phyloP scores from a whole-genome alignment of 176 grass and related monocot species.

The Oryza nivara region DNA sequence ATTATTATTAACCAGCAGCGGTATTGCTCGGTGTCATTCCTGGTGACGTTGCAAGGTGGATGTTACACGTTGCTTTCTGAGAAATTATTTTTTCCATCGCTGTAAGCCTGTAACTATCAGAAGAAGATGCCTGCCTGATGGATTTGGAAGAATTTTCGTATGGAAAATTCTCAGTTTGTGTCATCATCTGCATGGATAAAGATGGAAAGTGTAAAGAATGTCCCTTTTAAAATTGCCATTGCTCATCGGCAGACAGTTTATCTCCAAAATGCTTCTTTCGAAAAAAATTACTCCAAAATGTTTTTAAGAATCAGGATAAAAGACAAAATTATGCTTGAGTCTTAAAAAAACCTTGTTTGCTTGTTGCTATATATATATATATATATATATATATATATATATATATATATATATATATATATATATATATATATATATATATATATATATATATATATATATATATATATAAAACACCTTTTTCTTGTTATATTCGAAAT shows the following conservation, averaged over 20 bases:
- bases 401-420: not conserved
- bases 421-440: too few species aligned
- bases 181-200: conserved; percentile 46
- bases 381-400: too few species aligned
- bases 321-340: not conserved
- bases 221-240: conserved; percentile 5
- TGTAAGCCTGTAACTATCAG: not conserved
- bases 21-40: conserved; percentile 33
- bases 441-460: too few species aligned
- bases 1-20: conserved; percentile 34
- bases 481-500: not conserved
- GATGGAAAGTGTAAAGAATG: conserved; percentile 40
- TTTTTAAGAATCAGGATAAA: not conserved
- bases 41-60: conserved; percentile 33
- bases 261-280: not conserved
- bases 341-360: not conserved
- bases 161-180: conserved; percentile 30
- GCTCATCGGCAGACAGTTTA: not conserved
- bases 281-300: not conserved
- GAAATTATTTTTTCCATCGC: conserved; percentile 28
- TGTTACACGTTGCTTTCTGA: conserved; percentile 43
- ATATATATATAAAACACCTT: not conserved
- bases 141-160: conserved; percentile 30
- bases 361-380: not conserved
- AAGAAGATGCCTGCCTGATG: not conserved